Percentiles rank a stretch among this genome's conserved stretches.
Conservation (phyloP, 176 grass and related monocot species). For the Carex cristatella region DNA sequence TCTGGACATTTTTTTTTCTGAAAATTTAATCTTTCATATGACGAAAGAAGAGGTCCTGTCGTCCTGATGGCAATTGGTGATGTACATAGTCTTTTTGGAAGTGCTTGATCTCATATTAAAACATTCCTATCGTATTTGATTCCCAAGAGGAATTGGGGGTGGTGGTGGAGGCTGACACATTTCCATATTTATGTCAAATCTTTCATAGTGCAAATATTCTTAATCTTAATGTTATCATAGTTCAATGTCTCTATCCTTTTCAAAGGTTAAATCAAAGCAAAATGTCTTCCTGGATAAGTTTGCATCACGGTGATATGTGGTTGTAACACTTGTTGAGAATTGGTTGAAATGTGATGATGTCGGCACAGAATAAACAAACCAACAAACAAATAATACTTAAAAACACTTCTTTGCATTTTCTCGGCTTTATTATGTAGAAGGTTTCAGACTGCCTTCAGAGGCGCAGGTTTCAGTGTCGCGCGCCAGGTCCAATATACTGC, state of each 20-base stretch:
- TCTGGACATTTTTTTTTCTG: not conserved
- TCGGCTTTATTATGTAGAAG: not conserved
- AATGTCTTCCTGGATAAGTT: not conserved
- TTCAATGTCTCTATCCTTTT: constrained; percentile 20
- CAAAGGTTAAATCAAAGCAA: constrained; percentile 10
- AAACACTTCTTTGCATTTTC: not conserved
- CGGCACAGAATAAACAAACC: not conserved
- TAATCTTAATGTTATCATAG: not conserved
- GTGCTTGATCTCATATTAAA: not conserved
- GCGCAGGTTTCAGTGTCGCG: not conserved
- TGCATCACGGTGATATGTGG: not conserved
- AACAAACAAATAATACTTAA: not conserved
- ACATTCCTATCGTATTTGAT: constrained; percentile 3
- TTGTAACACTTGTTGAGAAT: not conserved
- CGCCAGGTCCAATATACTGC: not conserved
- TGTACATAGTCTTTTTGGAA: not conserved
- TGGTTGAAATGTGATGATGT: not conserved
- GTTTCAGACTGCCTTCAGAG: not conserved
- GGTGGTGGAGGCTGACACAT: constrained; percentile 2
- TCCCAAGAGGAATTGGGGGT: not conserved
- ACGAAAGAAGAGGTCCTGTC: not conserved
- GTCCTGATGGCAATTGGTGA: not conserved
- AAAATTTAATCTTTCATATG: not conserved
- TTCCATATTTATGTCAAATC: constrained; percentile 32
- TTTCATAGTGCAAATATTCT: constrained; percentile 16